phyloP scores from a whole-genome alignment of 2,329 filamentous ascomycete species.

The Graphilbum fragrans region DNA sequence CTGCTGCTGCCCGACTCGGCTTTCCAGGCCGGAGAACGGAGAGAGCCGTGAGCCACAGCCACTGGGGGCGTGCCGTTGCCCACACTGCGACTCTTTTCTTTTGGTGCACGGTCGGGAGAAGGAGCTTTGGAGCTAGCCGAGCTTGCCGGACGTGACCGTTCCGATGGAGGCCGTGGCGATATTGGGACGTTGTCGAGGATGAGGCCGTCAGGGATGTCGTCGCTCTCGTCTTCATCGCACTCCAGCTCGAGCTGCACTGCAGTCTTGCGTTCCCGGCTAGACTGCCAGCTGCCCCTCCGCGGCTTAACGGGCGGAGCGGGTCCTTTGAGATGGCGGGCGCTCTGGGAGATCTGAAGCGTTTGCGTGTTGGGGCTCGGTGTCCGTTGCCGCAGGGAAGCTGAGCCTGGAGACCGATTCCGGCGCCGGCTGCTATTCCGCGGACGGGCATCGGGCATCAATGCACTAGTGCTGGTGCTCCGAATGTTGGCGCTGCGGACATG shows the following conservation, averaged over 20 bases:
- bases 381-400: conserved; percentile 29
- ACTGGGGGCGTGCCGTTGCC: conserved; percentile 54
- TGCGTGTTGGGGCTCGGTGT: conserved; percentile 35
- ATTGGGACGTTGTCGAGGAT: conserved; percentile 74
- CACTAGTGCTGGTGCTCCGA: conserved; percentile 34
- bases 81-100: conserved; percentile 39
- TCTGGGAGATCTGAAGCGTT: too few species aligned
- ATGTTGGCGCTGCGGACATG: conserved; percentile 35
- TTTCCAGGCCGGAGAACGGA: conserved; percentile 45
- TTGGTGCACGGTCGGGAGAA: conserved; percentile 38
- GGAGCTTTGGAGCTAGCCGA: conserved; percentile 38
- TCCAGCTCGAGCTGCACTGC: conserved; percentile 62
- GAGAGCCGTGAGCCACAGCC: conserved; percentile 45
- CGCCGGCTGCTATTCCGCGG: conserved; percentile 13
- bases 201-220: conserved; percentile 67
- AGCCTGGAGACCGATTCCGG: conserved; percentile 26
- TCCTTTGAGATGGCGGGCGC: conserved; percentile 30
- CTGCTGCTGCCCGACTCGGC: conserved; percentile 25
- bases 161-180: conserved; percentile 53
- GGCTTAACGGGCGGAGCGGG: conserved; percentile 24
- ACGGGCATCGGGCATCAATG: conserved; percentile 18
- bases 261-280: conserved; percentile 51
- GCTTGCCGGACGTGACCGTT: conserved; percentile 35
- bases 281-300: conserved; percentile 60
- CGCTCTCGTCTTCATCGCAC: conserved; percentile 63